Evolutionary conservation across 768 basidiomycete species (phyloP), one percentile per base, ranked within the genome.

Genomic region (Cubamyces sp.): DNA sequence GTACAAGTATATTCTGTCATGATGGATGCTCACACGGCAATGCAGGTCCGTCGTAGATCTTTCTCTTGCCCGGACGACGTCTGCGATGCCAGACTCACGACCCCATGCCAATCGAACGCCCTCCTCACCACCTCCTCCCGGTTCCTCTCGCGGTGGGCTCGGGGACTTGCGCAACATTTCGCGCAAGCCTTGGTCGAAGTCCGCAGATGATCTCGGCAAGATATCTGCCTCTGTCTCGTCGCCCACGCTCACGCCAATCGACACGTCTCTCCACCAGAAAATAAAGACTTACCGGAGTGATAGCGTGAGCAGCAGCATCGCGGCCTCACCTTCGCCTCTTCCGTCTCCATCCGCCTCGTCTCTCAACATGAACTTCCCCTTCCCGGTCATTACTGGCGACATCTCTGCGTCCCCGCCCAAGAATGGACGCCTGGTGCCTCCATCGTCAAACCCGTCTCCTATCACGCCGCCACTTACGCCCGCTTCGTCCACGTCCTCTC

Each of bases 171-270:
- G 88, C 46, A 76, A 73, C 51, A 84, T 91, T 11, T 88, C 90
- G 0, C 82, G 85, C 68, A 88, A 85, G 71, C 82, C 81, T 14
- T 93, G 91, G 91, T 91, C 90, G 25, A 86, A 79, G 70, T 92
- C 90, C 6, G 90, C 85, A 21, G 91, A 93, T 70, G 91, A 94
- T 71, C 81, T 93, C 53, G 82, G 84, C 68, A 85, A 82, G 70
- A 74, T 86, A 51, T 78, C 69, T 4, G 46, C 69, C 9, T 62
- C 64, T 2, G 53, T 79, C 15, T 69, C 71, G 41, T 65, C 71
- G 7, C 70, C 71, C 5, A 73, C 66, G 14, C 72, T 72, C 59
- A 67, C 75, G 40, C 75, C 76, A n/a, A 68, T 81, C 54, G 81
- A 82, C 47, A 66, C 79, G 6, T 77, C 79, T 19, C 77, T 90